Evolutionary conservation across 441 rosid species (phyloP).

Genomic region (Biscutella laevigata): DNA sequence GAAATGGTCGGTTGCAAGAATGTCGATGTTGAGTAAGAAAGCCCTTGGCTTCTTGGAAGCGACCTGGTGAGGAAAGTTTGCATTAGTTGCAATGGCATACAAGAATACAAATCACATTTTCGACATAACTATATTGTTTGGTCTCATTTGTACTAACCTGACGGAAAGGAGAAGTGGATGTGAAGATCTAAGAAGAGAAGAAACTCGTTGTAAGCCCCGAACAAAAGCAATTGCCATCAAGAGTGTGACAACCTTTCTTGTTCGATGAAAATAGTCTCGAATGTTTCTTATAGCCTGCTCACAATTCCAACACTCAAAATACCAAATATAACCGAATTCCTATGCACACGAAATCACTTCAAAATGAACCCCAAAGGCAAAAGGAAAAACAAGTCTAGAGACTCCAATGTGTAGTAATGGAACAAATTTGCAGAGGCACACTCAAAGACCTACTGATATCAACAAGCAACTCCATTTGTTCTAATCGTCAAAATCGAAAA

Average conservation of each 20-base stretch:
- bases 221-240: conserved; percentile 30
- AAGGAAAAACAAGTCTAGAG: too few relatives aligned
- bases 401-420: too few relatives aligned
- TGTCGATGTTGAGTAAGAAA: conserved; percentile 11
- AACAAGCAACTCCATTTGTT: too few relatives aligned
- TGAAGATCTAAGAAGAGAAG: conserved; percentile 20
- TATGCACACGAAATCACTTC: too few relatives aligned
- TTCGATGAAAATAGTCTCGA: too few relatives aligned
- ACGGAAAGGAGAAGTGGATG: conserved; percentile 8
- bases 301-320: too few relatives aligned
- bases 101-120: neutral
- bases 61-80: conserved; percentile 15
- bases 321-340: too few relatives aligned
- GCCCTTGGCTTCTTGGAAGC: conserved; percentile 10
- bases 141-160: conserved; percentile 24
- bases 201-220: conserved; percentile 27
- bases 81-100: neutral
- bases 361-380: too few relatives aligned
- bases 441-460: too few relatives aligned
- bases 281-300: too few relatives aligned
- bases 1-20: neutral
- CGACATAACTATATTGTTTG: neutral
- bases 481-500: too few relatives aligned
- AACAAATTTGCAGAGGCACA: too few relatives aligned
- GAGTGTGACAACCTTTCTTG: neutral